Evolutionary conservation across 768 basidiomycete genomes (phyloP).

Genomic region (Termitomyces sp.): DNA sequence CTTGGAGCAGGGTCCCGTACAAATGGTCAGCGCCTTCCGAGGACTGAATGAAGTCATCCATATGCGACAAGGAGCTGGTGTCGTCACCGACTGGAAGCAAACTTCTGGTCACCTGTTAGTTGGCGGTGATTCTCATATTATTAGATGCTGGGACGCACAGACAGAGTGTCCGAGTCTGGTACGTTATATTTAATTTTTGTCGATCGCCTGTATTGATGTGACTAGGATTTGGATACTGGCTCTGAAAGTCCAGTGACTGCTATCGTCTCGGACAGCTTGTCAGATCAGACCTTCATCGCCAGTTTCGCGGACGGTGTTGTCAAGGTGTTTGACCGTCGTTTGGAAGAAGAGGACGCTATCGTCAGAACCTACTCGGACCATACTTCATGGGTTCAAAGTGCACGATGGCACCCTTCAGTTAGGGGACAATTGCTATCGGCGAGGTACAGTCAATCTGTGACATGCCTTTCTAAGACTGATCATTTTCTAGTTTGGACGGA

Average conservation of each 20-base stretch:
- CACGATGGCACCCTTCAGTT: slow-evolving; percentile 74
- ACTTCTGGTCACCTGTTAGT: slow-evolving; percentile 79
- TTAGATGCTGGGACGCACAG: slow-evolving; percentile 94
- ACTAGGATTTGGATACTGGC: slow-evolving; percentile 84
- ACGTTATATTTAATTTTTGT: slow-evolving; percentile 20
- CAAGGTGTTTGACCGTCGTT: slow-evolving; percentile 88
- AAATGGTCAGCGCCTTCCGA: slow-evolving; percentile 93
- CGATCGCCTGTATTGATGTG: slow-evolving; percentile 1
- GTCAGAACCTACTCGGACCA: slow-evolving; percentile 77
- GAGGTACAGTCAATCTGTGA: slow-evolving; percentile 50
- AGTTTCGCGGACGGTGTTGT: slow-evolving; percentile 92
- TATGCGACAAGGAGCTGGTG: slow-evolving; percentile 72
- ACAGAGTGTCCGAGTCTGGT: slow-evolving; percentile 79
- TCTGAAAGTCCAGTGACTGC: slow-evolving; percentile 89
- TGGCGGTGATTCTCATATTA: slow-evolving; percentile 85
- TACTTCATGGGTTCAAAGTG: slow-evolving; percentile 86
- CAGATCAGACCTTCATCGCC: slow-evolving; percentile 78
- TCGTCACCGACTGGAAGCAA: slow-evolving; percentile 95
- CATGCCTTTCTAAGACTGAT: neutral
- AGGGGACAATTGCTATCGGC: slow-evolving; percentile 78
- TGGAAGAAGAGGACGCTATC: slow-evolving; percentile 79
- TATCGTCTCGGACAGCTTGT: slow-evolving; percentile 71
- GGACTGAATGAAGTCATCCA: slow-evolving; percentile 78
- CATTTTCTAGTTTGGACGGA: slow-evolving; percentile 68
- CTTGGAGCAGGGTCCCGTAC: slow-evolving; percentile 67